Base-by-base conservation (phyloP, 2,329 filamentous ascomycete species). In the Coniella lustricola region DNA sequence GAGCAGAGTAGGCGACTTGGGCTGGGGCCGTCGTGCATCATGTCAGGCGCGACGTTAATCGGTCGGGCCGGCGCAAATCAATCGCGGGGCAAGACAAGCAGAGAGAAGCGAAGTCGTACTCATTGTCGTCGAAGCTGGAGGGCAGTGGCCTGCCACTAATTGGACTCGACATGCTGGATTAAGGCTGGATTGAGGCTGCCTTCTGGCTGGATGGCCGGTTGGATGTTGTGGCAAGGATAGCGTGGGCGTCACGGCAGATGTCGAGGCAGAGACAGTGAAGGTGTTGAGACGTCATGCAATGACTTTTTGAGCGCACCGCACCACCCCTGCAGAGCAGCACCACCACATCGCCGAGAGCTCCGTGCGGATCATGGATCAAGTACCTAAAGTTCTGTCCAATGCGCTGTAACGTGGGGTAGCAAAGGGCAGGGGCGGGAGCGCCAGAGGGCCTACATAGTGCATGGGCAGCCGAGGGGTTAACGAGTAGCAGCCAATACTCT, bases 101-200 rank as follows among this genome's bases (percentile, higher is more conserved):
- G 21, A 44, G 10, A 46, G 33, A 18, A 37, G 51, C 57, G 60
- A 59, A 60, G 56, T 50, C 79, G 60, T 73, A 89, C 85, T 69
- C 67, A 64, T 91, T 73, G 35, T 76, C 75, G 73, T 91, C 87
- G 65, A 93, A 93, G 33, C 87, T 93, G 60, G 87, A 91, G 57
- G 88, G 87, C 60, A 90, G 73, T 12, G 78, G 79, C 56, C 70
- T 67, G 44, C 59, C 58, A 37, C 56, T 54, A 9, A 57, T 31
- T n/a, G 50, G 50, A 25, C 50, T 50, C 8, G 50, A 40, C 50
- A 53, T 53, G 22, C 17, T 53, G 39, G 25, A 13, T 14, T 14
- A 17, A 31, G 17, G 22, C 17, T 53, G 39, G 25, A 13, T 14
- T 14, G 22, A 31, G 17, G 20, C 18, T 20, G 16, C 7, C 29